Conservation (phyloP, 129 eudicot species). For the Scalesia atractyloides region DNA sequence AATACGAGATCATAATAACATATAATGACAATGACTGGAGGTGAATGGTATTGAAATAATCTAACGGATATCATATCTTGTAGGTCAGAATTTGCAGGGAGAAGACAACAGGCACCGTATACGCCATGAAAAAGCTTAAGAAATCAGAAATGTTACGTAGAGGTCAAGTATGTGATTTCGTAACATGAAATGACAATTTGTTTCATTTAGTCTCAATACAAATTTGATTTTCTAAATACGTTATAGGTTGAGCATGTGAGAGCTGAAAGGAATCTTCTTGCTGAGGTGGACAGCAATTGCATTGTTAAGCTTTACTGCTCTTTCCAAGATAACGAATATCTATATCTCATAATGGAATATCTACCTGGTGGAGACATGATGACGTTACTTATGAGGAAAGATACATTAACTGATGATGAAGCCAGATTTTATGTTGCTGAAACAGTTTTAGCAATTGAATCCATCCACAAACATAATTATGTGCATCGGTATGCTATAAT, state of each 20-base stretch:
- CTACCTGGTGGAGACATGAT: conserved; percentile 97
- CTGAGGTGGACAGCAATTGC: conserved; percentile 93
- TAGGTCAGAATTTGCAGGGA: conserved; percentile 97
- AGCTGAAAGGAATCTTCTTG: conserved; percentile 96
- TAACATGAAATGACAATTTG: conserved; percentile 2
- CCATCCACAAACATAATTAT: conserved; percentile 89
- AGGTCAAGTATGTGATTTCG: conserved; percentile 71
- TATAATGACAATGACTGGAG: not conserved
- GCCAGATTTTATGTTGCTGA: conserved; percentile 91
- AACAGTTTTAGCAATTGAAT: conserved; percentile 90
- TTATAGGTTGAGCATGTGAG: conserved; percentile 90
- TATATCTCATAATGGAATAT: conserved; percentile 91
- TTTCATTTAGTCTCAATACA: conserved; percentile 17
- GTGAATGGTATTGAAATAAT: conserved; percentile 14
- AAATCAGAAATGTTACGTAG: conserved; percentile 98
- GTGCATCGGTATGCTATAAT: conserved; percentile 58
- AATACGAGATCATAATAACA: not conserved
- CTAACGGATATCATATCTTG: conserved; percentile 14
- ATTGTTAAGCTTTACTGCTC: conserved; percentile 87
- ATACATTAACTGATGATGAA: conserved; percentile 74
- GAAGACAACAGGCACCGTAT: conserved; percentile 80
- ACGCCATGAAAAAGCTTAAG: conserved; percentile 98
- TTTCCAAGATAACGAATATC: conserved; percentile 84
- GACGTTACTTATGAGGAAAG: conserved; percentile 92
- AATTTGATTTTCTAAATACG: conserved; percentile 30